Conservation (phyloP, 768 basidiomycete genomes). For the Tricholoma sp. region DNA sequence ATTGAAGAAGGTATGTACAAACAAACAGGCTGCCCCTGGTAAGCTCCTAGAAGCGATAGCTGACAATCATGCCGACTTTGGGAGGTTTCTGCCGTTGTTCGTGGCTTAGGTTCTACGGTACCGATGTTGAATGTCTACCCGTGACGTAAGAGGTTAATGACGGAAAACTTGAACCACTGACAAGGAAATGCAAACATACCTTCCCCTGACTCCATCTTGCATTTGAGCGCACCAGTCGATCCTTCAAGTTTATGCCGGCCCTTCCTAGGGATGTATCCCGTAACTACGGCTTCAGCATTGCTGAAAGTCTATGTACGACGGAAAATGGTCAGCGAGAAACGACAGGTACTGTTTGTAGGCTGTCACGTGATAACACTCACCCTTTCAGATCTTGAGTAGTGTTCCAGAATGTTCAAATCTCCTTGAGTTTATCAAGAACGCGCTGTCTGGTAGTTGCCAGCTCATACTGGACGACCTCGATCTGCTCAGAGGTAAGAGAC, state of each 20-base stretch:
- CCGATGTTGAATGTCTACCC: constrained; percentile 59
- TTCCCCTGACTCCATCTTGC: constrained; percentile 59
- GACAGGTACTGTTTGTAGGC: no score
- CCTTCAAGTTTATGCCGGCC: constrained; percentile 48
- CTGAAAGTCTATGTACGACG: constrained; percentile 42
- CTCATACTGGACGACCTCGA: constrained; percentile 45
- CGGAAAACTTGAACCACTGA: no score
- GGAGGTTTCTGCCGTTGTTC: constrained; percentile 51
- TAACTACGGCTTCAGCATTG: constrained; percentile 55
- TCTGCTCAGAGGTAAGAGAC: constrained; percentile 34
- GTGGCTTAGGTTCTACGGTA: constrained; percentile 48
- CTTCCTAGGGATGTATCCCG: constrained; percentile 51
- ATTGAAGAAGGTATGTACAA: constrained; percentile 38
- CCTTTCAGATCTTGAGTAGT: constrained; percentile 51
- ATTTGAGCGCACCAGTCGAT: constrained; percentile 44
- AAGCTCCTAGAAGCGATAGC: constrained; percentile 56
- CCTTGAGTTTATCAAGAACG: constrained; percentile 49
- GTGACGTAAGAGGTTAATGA: no score
- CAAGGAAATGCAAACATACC: no score
- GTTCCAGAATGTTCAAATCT: constrained; percentile 47
- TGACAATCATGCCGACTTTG: constrained; percentile 48
- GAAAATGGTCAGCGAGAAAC: background rate
- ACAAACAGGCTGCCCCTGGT: constrained; percentile 49
- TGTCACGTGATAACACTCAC: no score
- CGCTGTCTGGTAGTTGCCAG: constrained; percentile 40